phyloP scores from a whole-genome alignment of 2,329 filamentous ascomycete species.

The Botrytis tulipae region DNA sequence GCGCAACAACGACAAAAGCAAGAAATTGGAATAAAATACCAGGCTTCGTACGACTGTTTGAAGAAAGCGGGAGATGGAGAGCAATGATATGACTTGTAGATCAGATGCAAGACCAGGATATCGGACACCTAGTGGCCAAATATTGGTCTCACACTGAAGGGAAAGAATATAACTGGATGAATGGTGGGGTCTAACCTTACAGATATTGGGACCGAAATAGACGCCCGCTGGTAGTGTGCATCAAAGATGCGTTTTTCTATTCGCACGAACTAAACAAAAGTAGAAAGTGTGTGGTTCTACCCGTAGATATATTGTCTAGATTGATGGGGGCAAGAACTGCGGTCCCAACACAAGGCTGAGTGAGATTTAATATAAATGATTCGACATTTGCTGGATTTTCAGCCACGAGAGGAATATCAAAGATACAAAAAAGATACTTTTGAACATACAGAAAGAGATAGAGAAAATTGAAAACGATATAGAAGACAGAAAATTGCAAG shows the following conservation, averaged over 20 bases:
- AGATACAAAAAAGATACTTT: background rate
- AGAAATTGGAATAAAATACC: constrained; percentile 34
- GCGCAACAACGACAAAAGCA: constrained; percentile 29
- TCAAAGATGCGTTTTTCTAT: constrained; percentile 5
- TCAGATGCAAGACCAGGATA: constrained; percentile 21
- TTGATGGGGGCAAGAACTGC: constrained; percentile 24
- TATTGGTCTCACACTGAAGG: constrained; percentile 22
- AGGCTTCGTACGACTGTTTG: constrained; percentile 32
- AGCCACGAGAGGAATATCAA: background rate
- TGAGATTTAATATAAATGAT: constrained; percentile 10
- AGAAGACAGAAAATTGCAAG: background rate
- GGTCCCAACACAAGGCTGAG: constrained; percentile 28
- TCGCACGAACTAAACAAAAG: constrained; percentile 6
- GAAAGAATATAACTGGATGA: constrained; percentile 30
- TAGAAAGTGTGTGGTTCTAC: constrained; percentile 11
- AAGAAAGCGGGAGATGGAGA: constrained; percentile 29
- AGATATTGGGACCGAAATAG: constrained; percentile 33
- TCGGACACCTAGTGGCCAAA: constrained; percentile 24
- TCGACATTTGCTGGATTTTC: background rate
- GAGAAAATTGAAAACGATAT: background rate
- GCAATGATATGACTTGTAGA: constrained; percentile 30
- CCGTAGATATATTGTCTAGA: constrained; percentile 21
- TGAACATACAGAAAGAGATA: background rate
- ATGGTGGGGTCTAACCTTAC: constrained; percentile 20
- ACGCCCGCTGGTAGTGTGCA: constrained; percentile 31